Evolutionary conservation across 139 green algal species (phyloP), one percentile per base, ranked within the genome.

Genomic region (Tetradesmus lagerheimii): DNA sequence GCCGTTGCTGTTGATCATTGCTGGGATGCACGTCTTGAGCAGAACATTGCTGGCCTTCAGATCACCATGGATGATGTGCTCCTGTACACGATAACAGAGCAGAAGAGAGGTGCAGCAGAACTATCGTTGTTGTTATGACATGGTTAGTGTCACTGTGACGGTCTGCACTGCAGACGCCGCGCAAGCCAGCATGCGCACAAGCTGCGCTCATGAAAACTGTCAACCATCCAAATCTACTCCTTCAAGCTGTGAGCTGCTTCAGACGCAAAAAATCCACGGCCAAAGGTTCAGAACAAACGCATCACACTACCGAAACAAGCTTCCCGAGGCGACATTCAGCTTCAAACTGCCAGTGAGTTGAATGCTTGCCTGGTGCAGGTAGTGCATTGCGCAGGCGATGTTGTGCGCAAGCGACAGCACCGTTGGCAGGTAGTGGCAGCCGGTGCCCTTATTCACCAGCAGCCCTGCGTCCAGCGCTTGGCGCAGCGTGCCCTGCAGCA

Each of bases 401-500:
- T 82, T 82, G 76, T 82, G 76, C 0, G 76, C 76, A 14, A 82
- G 76, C 11, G 76, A 82, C 35, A 82, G 76, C 1, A 82, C 76
- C 6, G 35, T 82, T 0, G 76, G 76, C 18, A 82, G 34, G 35
- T 53, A 0, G 76, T 82, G 76, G 35, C 34, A 50, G 34, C 76
- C 76, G 15, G 16, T 82, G 76, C 11, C 35, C 16, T n/a, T 47
- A 37, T 82, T n/a, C 9, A 82, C 37, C 12, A 82, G 76, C 76
- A 82, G 20, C 1, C 76, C 76, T n/a, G 76, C 76, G 15, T 82
- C 76, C 76, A 82, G 76, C 16, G 76, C 76, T 2, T 82, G 16
- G 0, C 76, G 76, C 76, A 82, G 35, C 76, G 76, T 82, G 37
- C 76, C 76, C 76, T 82, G 76, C 76, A 39, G n/a, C 67, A 78